Base-by-base conservation (phyloP, 176 grass and related monocot species). In the Neostapfia colusana region DNA sequence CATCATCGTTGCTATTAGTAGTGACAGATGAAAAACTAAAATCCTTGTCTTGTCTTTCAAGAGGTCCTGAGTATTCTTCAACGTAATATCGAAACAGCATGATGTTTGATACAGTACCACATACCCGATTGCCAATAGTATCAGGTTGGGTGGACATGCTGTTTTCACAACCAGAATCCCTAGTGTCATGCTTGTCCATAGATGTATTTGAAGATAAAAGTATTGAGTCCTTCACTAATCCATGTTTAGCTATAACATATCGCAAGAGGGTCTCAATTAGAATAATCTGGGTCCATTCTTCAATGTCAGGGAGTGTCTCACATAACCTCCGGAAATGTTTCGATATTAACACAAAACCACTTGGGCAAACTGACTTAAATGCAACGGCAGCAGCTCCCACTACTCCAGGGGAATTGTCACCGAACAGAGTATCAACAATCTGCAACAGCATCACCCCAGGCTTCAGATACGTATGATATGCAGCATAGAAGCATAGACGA, bases 241-340 rank as follows among this genome's bases (percentile, higher is more conserved):
- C 95, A 76, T 94, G 91, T 25, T 85, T 92, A 75, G 95, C 95
- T 73, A 94, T 86, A 12, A 88, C 78, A 76, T 98, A 94, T 59
- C 89, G 79, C 75, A 98, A 85, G 54, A 94, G 85, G 60, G 94
- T 94, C 40, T 98, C 91, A 55, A 87, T 90, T 16, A 98, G 71
- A 69, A 89, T 66, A 83, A 98, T 90, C 72, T 98, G 89, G 40
- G 85, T 77, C 95, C 95, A 94, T 64, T 98, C 95, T 79, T 98
- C 95, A 61, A 94, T 86, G 77, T 98, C 91, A 50, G 95, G 95
- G 56, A 98, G 82, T 38, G 79, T 91, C 74, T 94, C 86, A 74
- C 95, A 98, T 58, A 98, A 77, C 65, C 87, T 88, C 38, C 23
- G 79, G 67, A 94, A 98, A 77, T 91, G 83, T 67, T 92, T 98